Conservation (phyloP, 371 early-diverging fungal genomes). For the Catenaria anguillulae region DNA sequence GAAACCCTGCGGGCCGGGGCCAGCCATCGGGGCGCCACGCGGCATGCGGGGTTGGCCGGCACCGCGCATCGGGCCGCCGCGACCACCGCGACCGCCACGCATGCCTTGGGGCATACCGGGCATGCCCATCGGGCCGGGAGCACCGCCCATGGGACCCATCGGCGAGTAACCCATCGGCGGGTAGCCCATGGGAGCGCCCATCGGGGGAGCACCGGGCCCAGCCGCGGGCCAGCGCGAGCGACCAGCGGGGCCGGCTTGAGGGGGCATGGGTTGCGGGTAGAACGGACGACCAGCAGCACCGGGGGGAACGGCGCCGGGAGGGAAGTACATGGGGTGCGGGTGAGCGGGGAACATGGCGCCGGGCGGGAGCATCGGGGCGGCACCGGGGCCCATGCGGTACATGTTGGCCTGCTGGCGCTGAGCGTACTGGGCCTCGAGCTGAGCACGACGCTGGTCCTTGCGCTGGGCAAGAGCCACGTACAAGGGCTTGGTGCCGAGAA, state of each 20-base stretch:
- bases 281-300: background rate
- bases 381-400: conserved; percentile 14
- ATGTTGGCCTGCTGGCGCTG: conserved; percentile 69
- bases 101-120: conserved; percentile 12
- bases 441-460: conserved; percentile 83
- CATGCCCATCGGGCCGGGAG: conserved; percentile 11
- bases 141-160: background rate
- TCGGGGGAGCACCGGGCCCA: conserved; percentile 1
- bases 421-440: conserved; percentile 86
- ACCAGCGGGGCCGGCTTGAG: background rate
- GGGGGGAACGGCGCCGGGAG: background rate
- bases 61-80: conserved; percentile 3
- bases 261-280: background rate
- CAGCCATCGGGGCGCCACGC: background rate
- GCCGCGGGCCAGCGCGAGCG: background rate
- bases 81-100: conserved; percentile 12
- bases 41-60: conserved; percentile 7
- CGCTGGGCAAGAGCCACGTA: conserved; percentile 96
- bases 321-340: background rate
- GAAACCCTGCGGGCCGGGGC: conserved; percentile 20
- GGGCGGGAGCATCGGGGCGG: conserved; percentile 20
- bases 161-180: conserved; percentile 2
- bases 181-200: background rate
- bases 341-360: conserved; percentile 6
- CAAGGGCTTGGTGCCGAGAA: conserved; percentile 87